Evolutionary conservation across 805 yeast genomes (phyloP).

Genomic region (Saccharomyces paradoxus): DNA sequence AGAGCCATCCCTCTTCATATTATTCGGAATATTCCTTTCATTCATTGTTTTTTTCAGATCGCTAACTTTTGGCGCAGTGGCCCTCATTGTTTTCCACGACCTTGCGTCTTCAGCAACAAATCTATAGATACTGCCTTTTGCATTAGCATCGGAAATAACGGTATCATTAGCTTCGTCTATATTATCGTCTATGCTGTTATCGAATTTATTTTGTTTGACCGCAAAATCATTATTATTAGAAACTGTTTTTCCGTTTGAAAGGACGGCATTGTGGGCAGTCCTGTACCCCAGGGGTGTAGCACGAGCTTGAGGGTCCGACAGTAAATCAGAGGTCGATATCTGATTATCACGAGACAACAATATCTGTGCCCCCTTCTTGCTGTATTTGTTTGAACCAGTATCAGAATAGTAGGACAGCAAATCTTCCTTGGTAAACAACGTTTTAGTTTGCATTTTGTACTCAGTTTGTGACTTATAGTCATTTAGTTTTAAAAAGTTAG

Average conservation of each 20-base stretch:
- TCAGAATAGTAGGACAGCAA: conserved; percentile 28
- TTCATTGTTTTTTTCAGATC: conserved; percentile 23
- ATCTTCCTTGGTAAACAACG: conserved; percentile 23
- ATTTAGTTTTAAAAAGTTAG: conserved; percentile 19
- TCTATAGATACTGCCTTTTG: conserved; percentile 10
- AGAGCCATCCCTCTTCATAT: conserved; percentile 1
- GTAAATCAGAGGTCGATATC: conserved; percentile 20
- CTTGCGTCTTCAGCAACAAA: conserved; percentile 12
- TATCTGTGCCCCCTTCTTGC: conserved; percentile 25
- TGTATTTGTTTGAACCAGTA: conserved; percentile 23
- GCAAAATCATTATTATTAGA: not conserved
- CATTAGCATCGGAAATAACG: not conserved
- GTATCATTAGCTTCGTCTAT: not conserved
- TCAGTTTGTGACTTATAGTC: conserved; percentile 23
- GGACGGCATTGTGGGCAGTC: not conserved
- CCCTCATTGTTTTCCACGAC: conserved; percentile 15
- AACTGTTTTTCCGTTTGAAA: not conserved
- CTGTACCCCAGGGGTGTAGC: conserved; percentile 2
- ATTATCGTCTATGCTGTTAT: not conserved
- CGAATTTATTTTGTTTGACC: not conserved
- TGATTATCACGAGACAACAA: conserved; percentile 15
- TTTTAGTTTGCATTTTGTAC: conserved; percentile 11
- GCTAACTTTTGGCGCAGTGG: conserved; percentile 21
- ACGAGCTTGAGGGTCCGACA: conserved; percentile 12
- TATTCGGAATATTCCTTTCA: conserved; percentile 3